Conservation (phyloP, 306 rosid species). For the Cicer judaicum region DNA sequence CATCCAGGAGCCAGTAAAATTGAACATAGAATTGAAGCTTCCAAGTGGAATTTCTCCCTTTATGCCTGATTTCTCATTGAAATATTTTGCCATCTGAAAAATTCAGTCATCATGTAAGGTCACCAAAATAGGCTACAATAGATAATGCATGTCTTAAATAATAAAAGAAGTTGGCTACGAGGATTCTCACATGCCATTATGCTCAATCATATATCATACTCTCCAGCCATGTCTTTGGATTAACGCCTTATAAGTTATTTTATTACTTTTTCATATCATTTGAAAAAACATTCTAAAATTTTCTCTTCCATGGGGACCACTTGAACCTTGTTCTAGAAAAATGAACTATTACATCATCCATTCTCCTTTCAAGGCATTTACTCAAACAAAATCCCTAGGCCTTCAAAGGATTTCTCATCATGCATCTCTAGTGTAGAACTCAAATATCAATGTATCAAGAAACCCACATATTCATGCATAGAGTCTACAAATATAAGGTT, state of each 20-base stretch:
- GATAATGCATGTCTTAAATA: conserved; percentile 12
- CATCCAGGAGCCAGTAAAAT: conserved; percentile 88
- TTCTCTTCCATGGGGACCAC: neutral
- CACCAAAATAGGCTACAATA: neutral
- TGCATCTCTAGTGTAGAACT: conserved; percentile 11
- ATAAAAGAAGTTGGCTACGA: conserved; percentile 24
- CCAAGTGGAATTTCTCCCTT: conserved; percentile 74
- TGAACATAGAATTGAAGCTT: conserved; percentile 93
- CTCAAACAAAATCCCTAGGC: conserved; percentile 5
- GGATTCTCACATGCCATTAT: conserved; percentile 1
- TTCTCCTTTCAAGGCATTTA: conserved; percentile 7
- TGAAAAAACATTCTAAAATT: neutral
- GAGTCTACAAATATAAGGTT: conserved; percentile 26
- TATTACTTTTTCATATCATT: neutral
- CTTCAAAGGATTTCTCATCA: conserved; percentile 8
- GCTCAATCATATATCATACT: conserved; percentile 1
- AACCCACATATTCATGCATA: neutral
- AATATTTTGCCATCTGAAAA: conserved; percentile 84
- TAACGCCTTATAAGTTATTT: neutral
- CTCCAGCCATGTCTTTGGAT: neutral
- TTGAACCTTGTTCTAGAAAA: conserved; percentile 10
- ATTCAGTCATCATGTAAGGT: conserved; percentile 48
- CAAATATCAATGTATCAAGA: neutral
- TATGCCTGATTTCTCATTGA: conserved; percentile 72
- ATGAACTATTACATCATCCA: conserved; percentile 19